Evolutionary conservation across 1,139 yeast genomes (phyloP).

Genomic region (Wickerhamiella infanticola): DNA sequence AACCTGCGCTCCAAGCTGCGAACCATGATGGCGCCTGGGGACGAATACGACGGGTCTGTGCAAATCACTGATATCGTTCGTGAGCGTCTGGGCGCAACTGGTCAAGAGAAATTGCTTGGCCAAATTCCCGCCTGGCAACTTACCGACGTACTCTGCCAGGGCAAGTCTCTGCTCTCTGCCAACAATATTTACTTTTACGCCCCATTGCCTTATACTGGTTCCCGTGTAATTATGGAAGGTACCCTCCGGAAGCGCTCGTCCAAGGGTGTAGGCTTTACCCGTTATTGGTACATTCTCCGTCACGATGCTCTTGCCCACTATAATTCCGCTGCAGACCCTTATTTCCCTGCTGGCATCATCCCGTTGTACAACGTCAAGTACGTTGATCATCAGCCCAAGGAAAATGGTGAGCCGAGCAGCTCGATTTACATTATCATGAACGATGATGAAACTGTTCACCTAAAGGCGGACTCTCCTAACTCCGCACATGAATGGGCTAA

Average conservation of each 20-base stretch:
- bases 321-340: conserved; percentile 55
- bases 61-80: neutral
- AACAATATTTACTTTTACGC: conserved; percentile 62
- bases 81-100: neutral
- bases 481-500: conserved; percentile 75
- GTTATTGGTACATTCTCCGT: conserved; percentile 69
- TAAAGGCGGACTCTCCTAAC: conserved; percentile 56
- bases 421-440: conserved; percentile 32
- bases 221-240: conserved; percentile 34
- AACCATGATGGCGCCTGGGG: neutral
- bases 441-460: conserved; percentile 42
- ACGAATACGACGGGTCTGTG: neutral
- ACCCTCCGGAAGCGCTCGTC: conserved; percentile 22
- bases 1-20: neutral
- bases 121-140: conserved; percentile 68
- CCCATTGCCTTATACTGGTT: conserved; percentile 44
- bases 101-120: conserved; percentile 4
- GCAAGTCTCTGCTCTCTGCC: conserved; percentile 61
- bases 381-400: conserved; percentile 17
- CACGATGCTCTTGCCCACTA: conserved; percentile 57
- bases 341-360: conserved; percentile 65
- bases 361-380: conserved; percentile 50
- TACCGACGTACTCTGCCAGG: conserved; percentile 71
- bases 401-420: conserved; percentile 17
- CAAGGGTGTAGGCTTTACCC: conserved; percentile 12